Evolutionary conservation across 257 asterid genomes (phyloP).

Genomic region (Nicotiana knightiana): DNA sequence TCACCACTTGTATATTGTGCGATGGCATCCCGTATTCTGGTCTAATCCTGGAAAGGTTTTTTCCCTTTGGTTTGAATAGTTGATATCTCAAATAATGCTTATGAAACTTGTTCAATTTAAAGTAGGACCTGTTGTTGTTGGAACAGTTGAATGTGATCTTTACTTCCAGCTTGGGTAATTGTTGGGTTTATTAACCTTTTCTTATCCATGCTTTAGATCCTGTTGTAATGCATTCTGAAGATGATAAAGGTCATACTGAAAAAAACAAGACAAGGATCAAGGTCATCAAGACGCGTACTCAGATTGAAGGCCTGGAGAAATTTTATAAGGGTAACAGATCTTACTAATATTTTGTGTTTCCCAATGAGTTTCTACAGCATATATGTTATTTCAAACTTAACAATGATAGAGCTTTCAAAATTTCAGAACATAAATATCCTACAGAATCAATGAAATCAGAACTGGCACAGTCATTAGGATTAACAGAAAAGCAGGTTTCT

Average conservation of each 20-base stretch:
- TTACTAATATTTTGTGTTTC: slow-evolving; percentile 10
- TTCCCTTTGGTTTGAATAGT: not conserved
- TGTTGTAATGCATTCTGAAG: slow-evolving; percentile 55
- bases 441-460: slow-evolving; percentile 64
- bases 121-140: not conserved
- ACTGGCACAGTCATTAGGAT: slow-evolving; percentile 63
- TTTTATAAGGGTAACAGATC: slow-evolving; percentile 49
- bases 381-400: not conserved
- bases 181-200: not conserved
- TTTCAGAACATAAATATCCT: slow-evolving; percentile 83
- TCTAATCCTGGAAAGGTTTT: not conserved
- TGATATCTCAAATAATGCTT: not conserved
- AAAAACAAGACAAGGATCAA: slow-evolving; percentile 51
- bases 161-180: not conserved
- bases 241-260: slow-evolving; percentile 53
- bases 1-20: not conserved
- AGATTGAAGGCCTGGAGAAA: slow-evolving; percentile 60
- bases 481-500: slow-evolving; percentile 92
- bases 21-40: not conserved
- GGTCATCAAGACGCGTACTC: slow-evolving; percentile 52
- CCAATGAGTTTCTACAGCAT: not conserved
- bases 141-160: not conserved
- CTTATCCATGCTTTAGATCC: slow-evolving; percentile 24
- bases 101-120: not conserved
- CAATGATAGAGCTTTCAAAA: slow-evolving; percentile 9